phyloP scores from a whole-genome alignment of 306 rosid species.

The Alnus rubra region DNA sequence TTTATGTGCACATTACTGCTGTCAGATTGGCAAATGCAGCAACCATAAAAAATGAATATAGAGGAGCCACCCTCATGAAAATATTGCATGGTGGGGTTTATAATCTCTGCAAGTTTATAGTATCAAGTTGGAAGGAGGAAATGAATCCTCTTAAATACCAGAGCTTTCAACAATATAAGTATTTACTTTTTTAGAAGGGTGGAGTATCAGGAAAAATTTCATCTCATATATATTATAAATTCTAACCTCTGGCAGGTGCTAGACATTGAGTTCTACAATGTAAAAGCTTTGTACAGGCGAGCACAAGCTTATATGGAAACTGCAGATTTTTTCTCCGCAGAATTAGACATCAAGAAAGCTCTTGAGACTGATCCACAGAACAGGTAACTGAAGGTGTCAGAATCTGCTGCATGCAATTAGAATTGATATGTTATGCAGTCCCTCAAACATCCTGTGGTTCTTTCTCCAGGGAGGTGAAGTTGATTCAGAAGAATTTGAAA shows the following conservation, averaged over 20 bases:
- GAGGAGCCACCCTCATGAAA: not conserved
- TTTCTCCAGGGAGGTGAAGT: slow-evolving; percentile 54
- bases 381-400: slow-evolving; percentile 39
- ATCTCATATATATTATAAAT: slow-evolving; percentile 11
- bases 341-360: slow-evolving; percentile 65
- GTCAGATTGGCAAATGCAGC: slow-evolving; percentile 1
- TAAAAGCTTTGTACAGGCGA: slow-evolving; percentile 71
- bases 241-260: slow-evolving; percentile 50
- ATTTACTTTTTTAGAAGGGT: not conserved
- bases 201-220: slow-evolving; percentile 4
- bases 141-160: too few species aligned
- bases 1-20: not conserved
- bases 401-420: not conserved
- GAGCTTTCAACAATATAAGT: not conserved
- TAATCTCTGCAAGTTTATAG: too few species aligned
- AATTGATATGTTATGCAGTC: not conserved
- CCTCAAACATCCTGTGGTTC: not conserved
- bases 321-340: slow-evolving; percentile 54
- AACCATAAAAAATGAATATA: not conserved
- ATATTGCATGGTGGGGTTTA: not conserved
- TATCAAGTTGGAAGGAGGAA: too few species aligned
- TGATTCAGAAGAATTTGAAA: slow-evolving; percentile 58
- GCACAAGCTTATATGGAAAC: slow-evolving; percentile 62
- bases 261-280: slow-evolving; percentile 53
- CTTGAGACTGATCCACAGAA: slow-evolving; percentile 66